Evolutionary conservation across 176 grass and related monocot genomes (phyloP).

Genomic region (Phragmites australis): DNA sequence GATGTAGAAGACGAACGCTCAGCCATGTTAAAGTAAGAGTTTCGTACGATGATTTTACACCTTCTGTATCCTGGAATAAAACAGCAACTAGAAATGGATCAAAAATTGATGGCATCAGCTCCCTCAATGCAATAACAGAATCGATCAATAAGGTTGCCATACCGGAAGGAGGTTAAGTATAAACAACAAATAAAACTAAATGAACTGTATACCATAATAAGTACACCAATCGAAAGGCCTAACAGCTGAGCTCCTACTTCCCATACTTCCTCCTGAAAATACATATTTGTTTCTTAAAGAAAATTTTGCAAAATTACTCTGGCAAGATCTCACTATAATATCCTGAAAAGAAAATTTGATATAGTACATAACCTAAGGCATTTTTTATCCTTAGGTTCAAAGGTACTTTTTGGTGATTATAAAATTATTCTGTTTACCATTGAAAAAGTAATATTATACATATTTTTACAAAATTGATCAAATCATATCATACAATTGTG

Average conservation of each 20-base stretch:
- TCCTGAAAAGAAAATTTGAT: neutral
- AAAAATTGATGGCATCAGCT: conserved; percentile 10
- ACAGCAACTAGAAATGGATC: conserved; percentile 18
- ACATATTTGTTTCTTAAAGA: neutral
- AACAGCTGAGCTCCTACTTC: conserved; percentile 90
- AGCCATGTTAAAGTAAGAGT: conserved; percentile 74
- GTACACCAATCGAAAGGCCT: conserved; percentile 63
- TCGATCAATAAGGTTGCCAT: conserved; percentile 8
- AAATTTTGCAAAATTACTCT: neutral
- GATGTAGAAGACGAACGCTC: conserved; percentile 74
- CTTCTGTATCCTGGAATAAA: conserved; percentile 67
- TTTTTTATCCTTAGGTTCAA: neutral
- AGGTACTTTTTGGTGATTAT: neutral
- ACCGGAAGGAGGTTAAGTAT: conserved; percentile 8
- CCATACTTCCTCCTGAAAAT: conserved; percentile 97
- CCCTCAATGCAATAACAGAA: conserved; percentile 11
- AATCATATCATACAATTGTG: neutral
- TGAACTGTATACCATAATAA: conserved; percentile 65
- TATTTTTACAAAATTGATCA: neutral
- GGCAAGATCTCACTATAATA: neutral
- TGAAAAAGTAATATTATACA: neutral
- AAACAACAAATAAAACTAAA: conserved; percentile 32
- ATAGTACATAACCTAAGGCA: neutral
- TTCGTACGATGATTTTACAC: conserved; percentile 71
- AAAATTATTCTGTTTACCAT: neutral